Evolutionary conservation across 1,139 yeast genomes (phyloP), one percentile per base, ranked within the genome.

Genomic region (Scheffersomyces illinoinensis): DNA sequence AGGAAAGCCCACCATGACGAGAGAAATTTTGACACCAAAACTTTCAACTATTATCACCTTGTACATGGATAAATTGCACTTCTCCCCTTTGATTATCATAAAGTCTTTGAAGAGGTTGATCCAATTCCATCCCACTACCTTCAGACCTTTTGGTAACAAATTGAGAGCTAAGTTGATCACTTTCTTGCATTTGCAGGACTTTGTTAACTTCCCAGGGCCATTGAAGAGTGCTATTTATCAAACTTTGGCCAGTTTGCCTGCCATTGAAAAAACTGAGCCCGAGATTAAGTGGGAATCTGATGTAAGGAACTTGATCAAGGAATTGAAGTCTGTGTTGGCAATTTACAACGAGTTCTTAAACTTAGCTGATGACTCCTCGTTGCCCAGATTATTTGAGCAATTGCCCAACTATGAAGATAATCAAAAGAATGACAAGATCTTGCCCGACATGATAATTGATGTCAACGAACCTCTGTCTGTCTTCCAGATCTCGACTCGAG

Each of bases 11-110:
- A 87, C 93, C 0, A 78, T 93, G 55, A 89, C 96, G 2, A 84
- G 98, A 70, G 97, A 93, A 67, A 79, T 90, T 7, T 81, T 93
- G 60, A 91, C 97, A 1, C 97, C 98, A 4, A 88, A 88, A 64
- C 76, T 93, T 57, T 86, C 92, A 14, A 76, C 80, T 2, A 85
- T 90, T 52, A 84, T 91, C 58, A 78, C 85, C 21, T 74, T 84
- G 6, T 79, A 89, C 63, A 69, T 91, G 58, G 84, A 77, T 20
- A 72, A 77, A 58, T 69, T 87, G 24, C 72, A 71, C 19, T 66
- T 69, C 56, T 67, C 72, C 33, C 87, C 88, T 0, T 66, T 64
- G 50, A 69, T 80, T 39, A 70, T 83, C 39, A 70, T 89, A 26
- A 80, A 79, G 2, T 80, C 89, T 0, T 74, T 91, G 62, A 77